Conservation (phyloP, 352 stramenopile genomes). For the Aphanomyces stellatus region DNA sequence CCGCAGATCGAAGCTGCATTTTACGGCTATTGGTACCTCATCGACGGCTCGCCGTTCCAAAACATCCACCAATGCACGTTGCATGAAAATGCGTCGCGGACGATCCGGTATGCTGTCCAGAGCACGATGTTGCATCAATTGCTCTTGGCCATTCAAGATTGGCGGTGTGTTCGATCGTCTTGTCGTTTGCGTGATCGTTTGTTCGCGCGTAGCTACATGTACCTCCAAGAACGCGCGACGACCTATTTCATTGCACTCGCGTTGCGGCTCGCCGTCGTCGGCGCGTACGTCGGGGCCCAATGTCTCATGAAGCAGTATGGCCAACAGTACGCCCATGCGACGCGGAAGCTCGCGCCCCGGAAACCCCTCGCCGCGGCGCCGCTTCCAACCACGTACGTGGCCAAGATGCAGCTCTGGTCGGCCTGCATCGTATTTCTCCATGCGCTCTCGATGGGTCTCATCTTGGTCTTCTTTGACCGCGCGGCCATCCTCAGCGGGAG, state of each 20-base stretch:
- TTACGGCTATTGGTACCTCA: constrained; percentile 38
- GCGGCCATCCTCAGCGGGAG: constrained; percentile 2
- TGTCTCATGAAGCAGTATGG: background rate
- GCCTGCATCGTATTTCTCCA: constrained; percentile 29
- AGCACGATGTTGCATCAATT: constrained; percentile 33
- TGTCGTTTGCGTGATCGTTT: background rate
- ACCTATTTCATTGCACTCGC: background rate
- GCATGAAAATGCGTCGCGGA: constrained; percentile 30
- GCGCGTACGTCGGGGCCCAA: constrained; percentile 1
- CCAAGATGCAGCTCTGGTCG: constrained; percentile 28
- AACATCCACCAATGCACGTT: background rate
- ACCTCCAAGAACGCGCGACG: background rate
- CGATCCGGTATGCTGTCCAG: constrained; percentile 31
- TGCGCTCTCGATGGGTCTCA: constrained; percentile 29
- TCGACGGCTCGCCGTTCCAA: constrained; percentile 36
- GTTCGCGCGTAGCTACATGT: background rate
- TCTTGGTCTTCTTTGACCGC: constrained; percentile 24
- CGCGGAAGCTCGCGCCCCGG: background rate
- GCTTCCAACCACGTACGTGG: constrained; percentile 28
- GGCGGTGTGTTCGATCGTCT: constrained; percentile 21
- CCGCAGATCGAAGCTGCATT: constrained; percentile 31
- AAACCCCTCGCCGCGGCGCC: background rate
- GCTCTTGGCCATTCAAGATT: constrained; percentile 34
- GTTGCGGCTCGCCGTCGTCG: background rate
- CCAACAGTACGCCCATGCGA: background rate